phyloP scores from a whole-genome alignment of 2,329 filamentous ascomycete genomes.

The Chrysoporthe cubensis region DNA sequence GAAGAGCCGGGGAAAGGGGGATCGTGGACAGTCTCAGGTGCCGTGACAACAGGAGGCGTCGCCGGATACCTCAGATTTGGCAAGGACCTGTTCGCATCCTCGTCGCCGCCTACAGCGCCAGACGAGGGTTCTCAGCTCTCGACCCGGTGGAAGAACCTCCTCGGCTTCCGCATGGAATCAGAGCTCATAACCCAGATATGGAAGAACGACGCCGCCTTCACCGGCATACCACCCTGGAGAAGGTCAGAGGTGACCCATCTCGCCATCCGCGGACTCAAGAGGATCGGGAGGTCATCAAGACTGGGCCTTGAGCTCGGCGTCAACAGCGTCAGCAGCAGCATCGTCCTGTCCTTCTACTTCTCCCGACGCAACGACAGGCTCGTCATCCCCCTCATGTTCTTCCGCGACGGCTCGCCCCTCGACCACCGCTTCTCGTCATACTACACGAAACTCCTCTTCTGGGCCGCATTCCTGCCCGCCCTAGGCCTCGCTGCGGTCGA shows the following conservation, averaged over 20 bases:
- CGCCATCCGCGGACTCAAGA: slow-evolving; percentile 49
- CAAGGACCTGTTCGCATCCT: slow-evolving; percentile 38
- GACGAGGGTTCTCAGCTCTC: neutral
- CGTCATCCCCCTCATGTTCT: slow-evolving; percentile 45
- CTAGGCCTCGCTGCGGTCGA: slow-evolving; percentile 44
- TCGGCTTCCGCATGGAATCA: slow-evolving; percentile 44
- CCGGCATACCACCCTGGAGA: neutral
- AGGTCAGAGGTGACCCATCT: slow-evolving; percentile 34
- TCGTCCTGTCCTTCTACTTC: slow-evolving; percentile 54
- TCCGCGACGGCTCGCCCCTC: slow-evolving; percentile 10
- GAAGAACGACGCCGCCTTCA: neutral
- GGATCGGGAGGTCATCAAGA: slow-evolving; percentile 45
- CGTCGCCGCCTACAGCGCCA: slow-evolving; percentile 25
- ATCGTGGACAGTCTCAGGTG: slow-evolving; percentile 47
- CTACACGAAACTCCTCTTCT: slow-evolving; percentile 41
- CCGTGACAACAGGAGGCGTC: slow-evolving; percentile 36
- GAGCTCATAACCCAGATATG: slow-evolving; percentile 45
- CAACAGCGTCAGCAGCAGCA: slow-evolving; percentile 42
- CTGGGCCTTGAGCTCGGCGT: slow-evolving; percentile 51
- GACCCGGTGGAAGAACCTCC: neutral
- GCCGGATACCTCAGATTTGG: slow-evolving; percentile 45
- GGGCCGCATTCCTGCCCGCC: slow-evolving; percentile 45
- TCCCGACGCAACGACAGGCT: slow-evolving; percentile 45
- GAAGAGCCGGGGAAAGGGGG: slow-evolving; percentile 28
- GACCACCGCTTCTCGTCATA: neutral